Evolutionary conservation across 805 yeast genomes (phyloP), one percentile per base, ranked within the genome.

Genomic region (Teunomyces kruisii): DNA sequence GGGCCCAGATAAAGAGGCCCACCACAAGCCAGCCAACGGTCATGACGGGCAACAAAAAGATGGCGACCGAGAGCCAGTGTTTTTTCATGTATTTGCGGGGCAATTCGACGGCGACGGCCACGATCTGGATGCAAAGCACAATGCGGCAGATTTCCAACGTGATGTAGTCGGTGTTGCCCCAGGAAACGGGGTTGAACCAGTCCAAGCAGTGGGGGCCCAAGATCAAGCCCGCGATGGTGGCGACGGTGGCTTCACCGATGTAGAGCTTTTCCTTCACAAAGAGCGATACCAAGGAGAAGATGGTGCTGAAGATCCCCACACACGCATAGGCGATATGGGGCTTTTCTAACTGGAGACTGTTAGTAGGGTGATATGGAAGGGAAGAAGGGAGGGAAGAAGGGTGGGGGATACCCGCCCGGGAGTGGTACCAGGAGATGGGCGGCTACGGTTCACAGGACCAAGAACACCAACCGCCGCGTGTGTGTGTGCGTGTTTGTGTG

Each of bases 51-150:
- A 89, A 73, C 37, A 90, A 73, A 39, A 90, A 75, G 62, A 86
- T 75, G 15, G 81, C 64, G 12, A 91, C 90, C 0, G 95, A 84
- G 7, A 77, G 53, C 89, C 94, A 84, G 61, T 91, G 97, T 49
- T 79, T 79, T 51, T 81, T 74, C 92, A 91, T 86, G 62, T 91
- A 90, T 61, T 86, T 87, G 45, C 87, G 80, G 13, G 97, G 97
- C 64, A 90, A 71, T 64, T 90, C 97, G 28, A 90, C 97, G 2
- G 96, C 96, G 15, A 88, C 96, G 8, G 96, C 96, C 57, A 90
- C 92, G 54, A 90, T 88, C 69, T 90, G 97, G 43, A 90, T 79
- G 59, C 92, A 84, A 55, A 90, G 70, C 3, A 89, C 92, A 12
- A 90, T 79, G 43, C 97, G 76, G 45, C 92, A 83, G 12, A 91